Conservation (phyloP, 768 basidiomycete species). For the Boletus huronensis region DNA sequence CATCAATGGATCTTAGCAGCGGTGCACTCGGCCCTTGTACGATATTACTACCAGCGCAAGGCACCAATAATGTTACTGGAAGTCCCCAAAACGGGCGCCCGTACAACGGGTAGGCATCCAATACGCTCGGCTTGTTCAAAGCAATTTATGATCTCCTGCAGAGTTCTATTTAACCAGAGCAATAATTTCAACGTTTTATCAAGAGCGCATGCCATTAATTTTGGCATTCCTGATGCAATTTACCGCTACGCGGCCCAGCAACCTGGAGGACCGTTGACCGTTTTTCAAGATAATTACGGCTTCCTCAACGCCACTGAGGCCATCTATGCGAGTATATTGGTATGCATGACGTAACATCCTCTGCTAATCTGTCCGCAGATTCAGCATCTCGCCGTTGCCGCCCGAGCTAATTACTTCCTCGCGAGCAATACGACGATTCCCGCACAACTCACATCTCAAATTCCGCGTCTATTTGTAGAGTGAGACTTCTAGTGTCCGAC, state of each 20-base stretch:
- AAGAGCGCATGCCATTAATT: conserved; percentile 45
- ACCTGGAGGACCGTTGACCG: conserved; percentile 39
- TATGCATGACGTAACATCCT: background rate
- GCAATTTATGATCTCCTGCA: conserved; percentile 15
- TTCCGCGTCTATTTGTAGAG: conserved; percentile 57
- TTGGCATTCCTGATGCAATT: conserved; percentile 60
- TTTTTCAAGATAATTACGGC: conserved; percentile 47
- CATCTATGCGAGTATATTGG: conserved; percentile 31
- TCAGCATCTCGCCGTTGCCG: conserved; percentile 53
- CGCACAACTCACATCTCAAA: conserved; percentile 39
- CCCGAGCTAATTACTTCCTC: conserved; percentile 60
- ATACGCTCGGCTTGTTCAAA: background rate
- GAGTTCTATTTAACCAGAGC: conserved; percentile 40
- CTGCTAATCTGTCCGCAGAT: conserved; percentile 37
- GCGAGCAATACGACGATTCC: conserved; percentile 35
- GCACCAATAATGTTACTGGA: conserved; percentile 52
- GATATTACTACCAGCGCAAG: conserved; percentile 24
- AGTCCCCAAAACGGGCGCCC: conserved; percentile 41
- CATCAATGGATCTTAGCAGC: conserved; percentile 43
- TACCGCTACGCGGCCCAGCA: conserved; percentile 47
- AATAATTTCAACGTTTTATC: conserved; percentile 47
- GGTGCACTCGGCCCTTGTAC: conserved; percentile 39
- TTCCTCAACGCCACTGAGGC: conserved; percentile 49
- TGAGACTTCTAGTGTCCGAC: conserved; percentile 29
- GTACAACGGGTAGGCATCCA: conserved; percentile 53